Percentiles rank a stretch among this genome's conserved stretches.
Conservation (phyloP, 768 basidiomycete species). For the Hortiboletus flavorubellus region DNA sequence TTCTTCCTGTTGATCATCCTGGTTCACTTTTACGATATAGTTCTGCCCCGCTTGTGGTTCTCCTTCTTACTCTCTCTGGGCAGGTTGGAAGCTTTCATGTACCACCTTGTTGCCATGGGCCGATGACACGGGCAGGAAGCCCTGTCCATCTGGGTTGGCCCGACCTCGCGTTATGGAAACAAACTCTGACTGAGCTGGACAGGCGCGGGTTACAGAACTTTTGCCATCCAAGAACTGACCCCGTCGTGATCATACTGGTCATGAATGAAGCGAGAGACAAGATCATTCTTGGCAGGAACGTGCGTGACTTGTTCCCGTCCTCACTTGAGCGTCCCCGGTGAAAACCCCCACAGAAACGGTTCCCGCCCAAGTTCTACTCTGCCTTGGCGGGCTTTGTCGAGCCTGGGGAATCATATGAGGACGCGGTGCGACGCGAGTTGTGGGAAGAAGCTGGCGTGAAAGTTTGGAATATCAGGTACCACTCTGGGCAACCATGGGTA, state of each 20-base stretch:
- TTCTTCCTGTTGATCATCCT: background rate
- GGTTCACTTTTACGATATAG: constrained; percentile 37
- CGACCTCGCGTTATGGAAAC: background rate
- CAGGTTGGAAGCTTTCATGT: constrained; percentile 92
- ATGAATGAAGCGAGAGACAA: constrained; percentile 77
- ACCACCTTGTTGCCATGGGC: constrained; percentile 72
- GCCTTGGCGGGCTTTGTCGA: constrained; percentile 93
- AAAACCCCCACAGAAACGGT: constrained; percentile 48
- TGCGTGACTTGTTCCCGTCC: constrained; percentile 34
- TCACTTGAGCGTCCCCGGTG: background rate
- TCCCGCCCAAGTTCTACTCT: constrained; percentile 74
- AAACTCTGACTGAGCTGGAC: constrained; percentile 16
- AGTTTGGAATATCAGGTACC: constrained; percentile 80
- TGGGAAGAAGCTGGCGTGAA: constrained; percentile 96
- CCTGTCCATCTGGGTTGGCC: constrained; percentile 69
- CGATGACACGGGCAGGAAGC: constrained; percentile 56
- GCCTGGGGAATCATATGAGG: constrained; percentile 92
- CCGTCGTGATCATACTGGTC: constrained; percentile 89
- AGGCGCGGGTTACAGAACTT: constrained; percentile 89
- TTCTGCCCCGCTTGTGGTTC: constrained; percentile 90
- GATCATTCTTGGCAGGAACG: constrained; percentile 84
- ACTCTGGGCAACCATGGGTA: constrained; percentile 87
- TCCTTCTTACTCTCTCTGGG: constrained; percentile 83
- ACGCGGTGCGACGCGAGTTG: constrained; percentile 88
- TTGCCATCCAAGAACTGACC: constrained; percentile 75